Base-by-base conservation (phyloP, 1,139 yeast genomes). In the Candida buenavistaensis region DNA sequence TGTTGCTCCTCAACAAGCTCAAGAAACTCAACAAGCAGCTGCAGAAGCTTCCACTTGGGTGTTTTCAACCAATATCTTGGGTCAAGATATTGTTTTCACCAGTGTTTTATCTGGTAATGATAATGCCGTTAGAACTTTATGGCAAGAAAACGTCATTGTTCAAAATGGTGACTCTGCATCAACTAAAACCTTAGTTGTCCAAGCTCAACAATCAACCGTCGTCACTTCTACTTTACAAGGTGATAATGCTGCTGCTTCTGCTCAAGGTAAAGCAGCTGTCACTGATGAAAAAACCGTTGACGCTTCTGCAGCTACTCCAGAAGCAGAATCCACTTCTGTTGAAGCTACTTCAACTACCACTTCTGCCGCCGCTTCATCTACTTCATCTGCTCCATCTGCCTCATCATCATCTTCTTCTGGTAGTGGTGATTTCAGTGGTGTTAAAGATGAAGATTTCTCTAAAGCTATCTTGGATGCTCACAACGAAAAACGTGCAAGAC, bases 401-500 rank as follows among this genome's bases (percentile, higher is more conserved):
- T 19, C 35, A 13, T 9, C 42, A 4, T 33, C 41, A 3, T 20
- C 43, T 15, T 36, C 33, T 15, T 32, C 34, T 12, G 23, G 30
- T 14, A 14, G 17, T 13, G 23, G 32, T 23, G 34, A 38, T 16
- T 40, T 41, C 32, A 41, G 46, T n/a, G 27, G 36, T 27, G 44
- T 37, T 28, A 23, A 31, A 33, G 45, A 44, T 33, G 26, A 21
- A 16, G 28, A 31, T 2, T 44, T 43, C 17, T 30, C 47, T 12
- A 26, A 45, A 29, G 31, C 33, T 10, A 68, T 74, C 39, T 69
- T 84, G 48, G 66, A 62, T 40, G 78, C 72, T 39, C 95, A 85
- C 72, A 87, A 87, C 68, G 43, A 52, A 26, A 78, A 78, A 60
- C 78, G 96, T 64, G 75, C 87, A 22, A 47, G 60, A 36, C 95